A percentile compares a stretch with the other conserved stretches of the same genome.
Conservation (phyloP, 129 eudicot genomes). For the Apium graveolens region DNA sequence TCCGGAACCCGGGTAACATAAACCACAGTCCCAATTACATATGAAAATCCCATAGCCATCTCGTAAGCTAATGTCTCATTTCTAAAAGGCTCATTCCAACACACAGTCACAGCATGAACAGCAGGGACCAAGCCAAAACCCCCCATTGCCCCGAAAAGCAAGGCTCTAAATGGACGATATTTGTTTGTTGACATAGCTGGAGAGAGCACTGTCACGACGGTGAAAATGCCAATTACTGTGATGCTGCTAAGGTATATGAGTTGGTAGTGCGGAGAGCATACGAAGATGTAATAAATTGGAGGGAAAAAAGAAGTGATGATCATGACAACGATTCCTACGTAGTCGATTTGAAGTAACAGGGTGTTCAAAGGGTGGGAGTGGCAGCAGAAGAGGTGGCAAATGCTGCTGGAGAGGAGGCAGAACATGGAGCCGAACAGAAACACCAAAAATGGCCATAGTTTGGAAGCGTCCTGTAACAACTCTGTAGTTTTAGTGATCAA, state of each 20-base stretch:
- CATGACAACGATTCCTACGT: constrained; percentile 71
- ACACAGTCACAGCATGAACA: constrained; percentile 47
- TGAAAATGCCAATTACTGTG: constrained; percentile 63
- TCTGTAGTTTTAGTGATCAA: background rate
- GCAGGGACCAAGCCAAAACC: constrained; percentile 78
- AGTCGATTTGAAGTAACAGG: constrained; percentile 59
- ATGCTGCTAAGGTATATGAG: constrained; percentile 65
- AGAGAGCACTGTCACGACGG: constrained; percentile 58
- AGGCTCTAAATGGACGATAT: constrained; percentile 57
- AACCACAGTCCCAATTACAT: constrained; percentile 68
- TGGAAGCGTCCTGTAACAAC: constrained; percentile 5
- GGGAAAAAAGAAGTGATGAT: constrained; percentile 97
- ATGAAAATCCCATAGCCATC: constrained; percentile 62
- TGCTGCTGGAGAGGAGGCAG: constrained; percentile 89
- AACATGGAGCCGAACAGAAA: constrained; percentile 78
- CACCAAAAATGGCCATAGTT: constrained; percentile 79
- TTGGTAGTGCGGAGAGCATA: constrained; percentile 69
- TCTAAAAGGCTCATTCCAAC: constrained; percentile 69
- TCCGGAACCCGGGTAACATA: constrained; percentile 76
- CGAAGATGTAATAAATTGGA: constrained; percentile 84
- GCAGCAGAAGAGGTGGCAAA: constrained; percentile 92
- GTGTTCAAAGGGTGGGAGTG: constrained; percentile 63
- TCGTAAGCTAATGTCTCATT: constrained; percentile 60
- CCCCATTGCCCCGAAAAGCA: constrained; percentile 76
- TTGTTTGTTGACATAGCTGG: constrained; percentile 66